Evolutionary conservation across 2,329 filamentous ascomycete genomes (phyloP).

Genomic region (Ophiostoma piceae): DNA sequence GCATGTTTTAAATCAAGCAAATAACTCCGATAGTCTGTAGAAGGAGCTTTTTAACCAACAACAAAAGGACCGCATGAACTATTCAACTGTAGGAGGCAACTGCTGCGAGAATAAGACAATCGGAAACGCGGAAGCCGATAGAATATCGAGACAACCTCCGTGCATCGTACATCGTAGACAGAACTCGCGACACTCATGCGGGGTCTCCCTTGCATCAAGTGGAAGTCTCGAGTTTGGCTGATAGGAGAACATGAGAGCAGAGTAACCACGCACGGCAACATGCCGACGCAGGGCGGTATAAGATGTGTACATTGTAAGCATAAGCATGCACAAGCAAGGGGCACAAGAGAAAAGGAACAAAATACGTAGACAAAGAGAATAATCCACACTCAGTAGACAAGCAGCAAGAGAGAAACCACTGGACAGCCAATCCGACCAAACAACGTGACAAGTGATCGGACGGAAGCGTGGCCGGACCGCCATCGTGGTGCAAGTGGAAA

Average conservation of each 20-base stretch:
- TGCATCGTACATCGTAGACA: not conserved
- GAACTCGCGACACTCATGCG: not conserved
- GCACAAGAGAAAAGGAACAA: not conserved
- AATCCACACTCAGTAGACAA: not conserved
- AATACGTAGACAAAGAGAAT: not conserved
- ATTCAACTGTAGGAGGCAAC: not conserved
- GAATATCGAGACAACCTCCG: no score
- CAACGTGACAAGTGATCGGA: constrained; percentile 6
- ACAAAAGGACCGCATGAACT: not conserved
- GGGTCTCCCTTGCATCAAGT: constrained; percentile 6
- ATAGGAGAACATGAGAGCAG: not conserved
- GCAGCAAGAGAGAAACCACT: not conserved
- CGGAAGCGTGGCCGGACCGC: constrained; percentile 8
- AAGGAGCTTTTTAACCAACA: not conserved
- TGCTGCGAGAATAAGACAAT: not conserved
- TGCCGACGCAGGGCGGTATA: not conserved
- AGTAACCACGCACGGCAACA: not conserved
- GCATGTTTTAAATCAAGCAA: constrained; percentile 1
- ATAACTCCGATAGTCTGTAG: not conserved
- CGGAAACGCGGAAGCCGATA: not conserved
- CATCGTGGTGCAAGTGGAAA: not conserved
- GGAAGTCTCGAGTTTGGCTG: not conserved
- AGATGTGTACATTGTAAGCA: not conserved
- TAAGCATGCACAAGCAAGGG: not conserved
- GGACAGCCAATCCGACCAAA: not conserved